Evolutionary conservation across 495 filamentous ascomycete genomes (phyloP), one percentile per base, ranked within the genome.

Genomic region (Endocarpon pusillum): DNA sequence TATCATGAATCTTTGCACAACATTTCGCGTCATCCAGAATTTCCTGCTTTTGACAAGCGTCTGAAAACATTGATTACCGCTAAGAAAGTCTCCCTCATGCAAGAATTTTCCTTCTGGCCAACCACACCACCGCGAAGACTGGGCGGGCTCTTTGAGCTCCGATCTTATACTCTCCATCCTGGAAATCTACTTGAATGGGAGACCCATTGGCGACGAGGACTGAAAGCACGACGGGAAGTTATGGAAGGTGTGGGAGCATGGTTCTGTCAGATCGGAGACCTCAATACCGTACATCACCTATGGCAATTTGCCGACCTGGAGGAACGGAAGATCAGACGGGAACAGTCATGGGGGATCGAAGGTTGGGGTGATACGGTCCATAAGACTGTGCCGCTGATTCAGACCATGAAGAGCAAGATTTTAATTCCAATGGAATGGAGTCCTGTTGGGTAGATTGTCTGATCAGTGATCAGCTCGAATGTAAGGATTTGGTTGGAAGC

Each of bases 101-200:
- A 97, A 53, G 89, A 97, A 53, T 97, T 97, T 60, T 91, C 81
- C 33, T 97, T 97, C 70, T 97, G 89, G 89, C 89, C 89, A 0
- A 97, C 89, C 1, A 85, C 83, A 0, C 68, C 89, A 0, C 89
- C 89, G 0, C 84, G 89, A 21, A 63, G 77, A 39, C 70, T 97
- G 4, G 89, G 89, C 41, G 89, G 89, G 16, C 55, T 97, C 20
- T 97, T 97, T 50, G 89, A 97, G 64, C 71, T 97, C 10, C 83
- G 89, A 19, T 94, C 89, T 11, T 97, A 97, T 62, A 96, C 87
- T 4, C 66, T 97, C 7, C 81, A 92, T 54, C 89, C 89, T 0
- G 89, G 89, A 18, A 93, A 93, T 48, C 67, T 97, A 9, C 64
- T 96, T 12, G 89, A 97, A 59, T 97, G 89, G 89, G 89, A 97